Evolutionary conservation across 2,329 filamentous ascomycete species (phyloP).

Genomic region (Nemania diffusa): DNA sequence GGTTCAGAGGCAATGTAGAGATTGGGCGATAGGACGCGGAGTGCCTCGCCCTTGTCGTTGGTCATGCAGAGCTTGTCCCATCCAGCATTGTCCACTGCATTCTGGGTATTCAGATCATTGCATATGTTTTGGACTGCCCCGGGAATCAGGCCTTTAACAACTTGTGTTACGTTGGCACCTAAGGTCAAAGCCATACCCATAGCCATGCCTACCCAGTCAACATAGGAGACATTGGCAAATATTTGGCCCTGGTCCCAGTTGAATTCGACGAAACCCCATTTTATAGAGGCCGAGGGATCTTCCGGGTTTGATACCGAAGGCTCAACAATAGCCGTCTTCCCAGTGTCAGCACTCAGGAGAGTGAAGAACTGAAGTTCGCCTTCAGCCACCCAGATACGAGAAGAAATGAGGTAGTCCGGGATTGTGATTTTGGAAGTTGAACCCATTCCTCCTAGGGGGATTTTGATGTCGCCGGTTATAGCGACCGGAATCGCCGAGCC

Average conservation of each 20-base stretch:
- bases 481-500: slow-evolving; percentile 47
- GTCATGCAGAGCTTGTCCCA: slow-evolving; percentile 60
- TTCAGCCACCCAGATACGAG: slow-evolving; percentile 56
- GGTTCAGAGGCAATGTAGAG: slow-evolving; percentile 53
- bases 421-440: slow-evolving; percentile 53
- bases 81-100: slow-evolving; percentile 51
- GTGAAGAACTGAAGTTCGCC: slow-evolving; percentile 55
- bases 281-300: slow-evolving; percentile 56
- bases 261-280: slow-evolving; percentile 64
- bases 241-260: slow-evolving; percentile 53
- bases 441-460: slow-evolving; percentile 52
- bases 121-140: slow-evolving; percentile 55
- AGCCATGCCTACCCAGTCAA: slow-evolving; percentile 62
- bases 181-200: slow-evolving; percentile 61
- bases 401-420: slow-evolving; percentile 54
- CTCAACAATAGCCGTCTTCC: slow-evolving; percentile 56
- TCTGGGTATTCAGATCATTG: slow-evolving; percentile 53
- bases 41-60: slow-evolving; percentile 48
- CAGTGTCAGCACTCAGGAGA: slow-evolving; percentile 43
- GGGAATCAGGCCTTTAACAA: slow-evolving; percentile 53
- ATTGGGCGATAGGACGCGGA: slow-evolving; percentile 59
- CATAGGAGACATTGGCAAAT: slow-evolving; percentile 62
- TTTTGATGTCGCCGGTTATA: slow-evolving; percentile 51
- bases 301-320: slow-evolving; percentile 57
- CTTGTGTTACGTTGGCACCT: slow-evolving; percentile 51